phyloP scores from a whole-genome alignment of 2,329 filamentous ascomycete species.

The Botrytis tulipae region DNA sequence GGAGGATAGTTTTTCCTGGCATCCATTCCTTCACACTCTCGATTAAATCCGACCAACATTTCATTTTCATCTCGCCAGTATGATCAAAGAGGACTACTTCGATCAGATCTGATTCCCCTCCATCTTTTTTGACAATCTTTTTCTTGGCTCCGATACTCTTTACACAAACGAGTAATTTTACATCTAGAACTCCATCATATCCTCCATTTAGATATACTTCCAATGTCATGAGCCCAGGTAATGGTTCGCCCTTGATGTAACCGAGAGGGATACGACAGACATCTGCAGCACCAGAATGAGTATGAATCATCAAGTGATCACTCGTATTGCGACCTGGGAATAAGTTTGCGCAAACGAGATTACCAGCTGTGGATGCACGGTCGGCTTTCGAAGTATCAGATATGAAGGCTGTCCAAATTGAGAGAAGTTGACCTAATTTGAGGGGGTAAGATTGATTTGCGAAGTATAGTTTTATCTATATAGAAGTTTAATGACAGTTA shows the following conservation, averaged over 20 bases:
- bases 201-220: conserved; percentile 54
- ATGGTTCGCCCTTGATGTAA: conserved; percentile 39
- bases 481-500: not conserved
- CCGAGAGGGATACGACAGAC: conserved; percentile 50
- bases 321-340: conserved; percentile 55
- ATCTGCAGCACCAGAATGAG: conserved; percentile 45
- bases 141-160: conserved; percentile 55
- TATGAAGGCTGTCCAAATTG: conserved; percentile 56
- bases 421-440: conserved; percentile 53
- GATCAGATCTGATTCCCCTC: conserved; percentile 45
- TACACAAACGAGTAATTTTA: conserved; percentile 56
- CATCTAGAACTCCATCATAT: conserved; percentile 48
- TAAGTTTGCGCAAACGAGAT: conserved; percentile 50
- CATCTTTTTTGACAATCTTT: conserved; percentile 49
- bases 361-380: conserved; percentile 37
- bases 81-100: conserved; percentile 57
- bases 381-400: conserved; percentile 46
- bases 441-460: conserved; percentile 43
- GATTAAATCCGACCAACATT: conserved; percentile 53
- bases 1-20: conserved; percentile 49
- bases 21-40: conserved; percentile 46
- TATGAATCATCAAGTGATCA: conserved; percentile 54
- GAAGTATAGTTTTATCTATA: conserved; percentile 53
- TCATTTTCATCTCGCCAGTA: conserved; percentile 52
- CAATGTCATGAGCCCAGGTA: conserved; percentile 55